Percentiles rank a stretch among this genome's conserved stretches.
phyloP scores from a whole-genome alignment of 768 basidiomycete species.

The Termitomyces sp. region DNA sequence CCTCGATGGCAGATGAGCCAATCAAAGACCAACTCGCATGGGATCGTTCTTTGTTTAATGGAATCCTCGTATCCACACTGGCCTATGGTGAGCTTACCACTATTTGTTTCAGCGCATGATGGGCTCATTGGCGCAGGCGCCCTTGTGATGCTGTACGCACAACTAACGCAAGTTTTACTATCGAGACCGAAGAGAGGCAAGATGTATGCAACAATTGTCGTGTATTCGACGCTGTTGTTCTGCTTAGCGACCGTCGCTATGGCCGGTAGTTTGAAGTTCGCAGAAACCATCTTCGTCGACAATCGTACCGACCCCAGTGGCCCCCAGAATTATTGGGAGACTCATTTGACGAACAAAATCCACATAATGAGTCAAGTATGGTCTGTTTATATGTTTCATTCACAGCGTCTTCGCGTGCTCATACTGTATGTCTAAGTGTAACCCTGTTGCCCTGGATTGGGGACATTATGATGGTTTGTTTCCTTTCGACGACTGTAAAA shows the following conservation, averaged over 20 bases:
- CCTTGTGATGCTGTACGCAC: constrained; percentile 17
- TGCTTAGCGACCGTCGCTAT: constrained; percentile 15
- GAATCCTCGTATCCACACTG: constrained; percentile 11
- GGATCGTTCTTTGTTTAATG: constrained; percentile 13
- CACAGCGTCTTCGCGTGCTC: not conserved
- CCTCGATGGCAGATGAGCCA: constrained; percentile 3
- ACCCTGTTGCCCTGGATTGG: constrained; percentile 17
- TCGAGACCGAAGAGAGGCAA: constrained; percentile 17
- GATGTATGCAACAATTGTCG: constrained; percentile 15
- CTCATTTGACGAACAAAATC: constrained; percentile 6
- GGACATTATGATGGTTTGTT: constrained; percentile 15
- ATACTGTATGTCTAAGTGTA: not conserved
- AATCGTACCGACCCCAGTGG: constrained; percentile 1
- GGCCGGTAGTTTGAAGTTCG: constrained; percentile 13
- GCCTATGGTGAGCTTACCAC: constrained; percentile 13
- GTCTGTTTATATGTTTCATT: not conserved
- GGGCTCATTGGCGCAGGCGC: constrained; percentile 7
- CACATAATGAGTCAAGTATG: constrained; percentile 16
- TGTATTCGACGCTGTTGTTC: constrained; percentile 14
- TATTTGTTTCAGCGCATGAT: not conserved
- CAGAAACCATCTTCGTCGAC: constrained; percentile 13
- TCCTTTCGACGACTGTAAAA: not conserved
- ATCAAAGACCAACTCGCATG: not conserved
- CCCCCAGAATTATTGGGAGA: constrained; percentile 3
- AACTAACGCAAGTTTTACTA: constrained; percentile 15